These are phyloP conservation scores for Xylariaceae sp. DNA, from an alignment of 2,329 filamentous ascomycete species.

Conservation along the genomic window DNA sequence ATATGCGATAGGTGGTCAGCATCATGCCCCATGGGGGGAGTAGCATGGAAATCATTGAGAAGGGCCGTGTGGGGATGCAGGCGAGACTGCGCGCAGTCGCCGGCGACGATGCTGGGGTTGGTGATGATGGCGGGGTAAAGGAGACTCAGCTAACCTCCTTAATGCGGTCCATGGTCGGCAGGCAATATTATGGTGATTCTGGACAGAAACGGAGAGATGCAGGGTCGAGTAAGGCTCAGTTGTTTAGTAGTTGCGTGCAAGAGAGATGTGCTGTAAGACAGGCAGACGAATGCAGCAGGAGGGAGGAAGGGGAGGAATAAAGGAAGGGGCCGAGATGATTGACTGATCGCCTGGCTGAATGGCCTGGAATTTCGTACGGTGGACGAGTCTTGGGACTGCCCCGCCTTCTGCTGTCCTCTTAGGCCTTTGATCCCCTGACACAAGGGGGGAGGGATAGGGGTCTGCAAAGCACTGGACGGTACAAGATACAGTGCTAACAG, in stretches of 20 bases:
- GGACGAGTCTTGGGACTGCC: constrained; percentile 20
- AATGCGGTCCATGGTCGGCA: constrained; percentile 70
- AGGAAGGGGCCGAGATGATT: constrained; percentile 16
- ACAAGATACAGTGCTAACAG: too few relatives aligned
- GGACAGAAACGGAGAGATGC: constrained; percentile 24
- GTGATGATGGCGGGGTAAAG: constrained; percentile 23
- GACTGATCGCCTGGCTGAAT: constrained; percentile 20
- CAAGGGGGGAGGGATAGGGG: too few relatives aligned
- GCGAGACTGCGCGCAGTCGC: constrained; percentile 3
- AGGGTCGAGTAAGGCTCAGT: too few relatives aligned
- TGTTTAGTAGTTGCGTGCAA: too few relatives aligned
- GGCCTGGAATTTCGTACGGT: constrained; percentile 24
- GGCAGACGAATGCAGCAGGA: constrained; percentile 15
- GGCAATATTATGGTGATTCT: constrained; percentile 10
- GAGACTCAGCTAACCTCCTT: constrained; percentile 63
- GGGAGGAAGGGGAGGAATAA: constrained; percentile 14
- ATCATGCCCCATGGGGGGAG: constrained; percentile 1
- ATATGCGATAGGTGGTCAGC: constrained; percentile 5
- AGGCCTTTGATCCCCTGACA: too few relatives aligned
- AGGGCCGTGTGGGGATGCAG: not conserved
- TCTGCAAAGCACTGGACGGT: too few relatives aligned
- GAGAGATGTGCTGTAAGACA: constrained; percentile 5
- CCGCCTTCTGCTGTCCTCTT: constrained; percentile 14
- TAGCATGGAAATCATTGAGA: too few relatives aligned
- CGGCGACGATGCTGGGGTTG: constrained; percentile 2